Conservation (phyloP, 176 grass and related monocot species). For the Aegilops umbellulata region DNA sequence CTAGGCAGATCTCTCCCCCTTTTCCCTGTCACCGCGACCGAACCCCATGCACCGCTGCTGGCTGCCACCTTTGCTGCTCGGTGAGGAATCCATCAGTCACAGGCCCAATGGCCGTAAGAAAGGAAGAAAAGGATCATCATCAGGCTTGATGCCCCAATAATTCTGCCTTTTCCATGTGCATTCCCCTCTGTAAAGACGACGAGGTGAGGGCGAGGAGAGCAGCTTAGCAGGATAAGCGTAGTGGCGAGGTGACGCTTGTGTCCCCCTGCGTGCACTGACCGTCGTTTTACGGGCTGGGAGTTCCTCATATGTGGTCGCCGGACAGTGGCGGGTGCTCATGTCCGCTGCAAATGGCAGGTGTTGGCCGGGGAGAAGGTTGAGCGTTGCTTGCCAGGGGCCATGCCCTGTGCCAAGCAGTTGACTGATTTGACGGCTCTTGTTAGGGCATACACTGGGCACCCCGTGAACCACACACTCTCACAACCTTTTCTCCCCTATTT, state of each 20-base stretch:
- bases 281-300: conserved; percentile 8
- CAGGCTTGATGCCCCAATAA: conserved; percentile 45
- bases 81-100: conserved; percentile 86
- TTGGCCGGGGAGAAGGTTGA: conserved; percentile 25
- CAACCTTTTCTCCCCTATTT: neutral
- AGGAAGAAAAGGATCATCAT: conserved; percentile 22
- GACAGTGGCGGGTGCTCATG: conserved; percentile 24
- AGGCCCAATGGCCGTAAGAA: neutral
- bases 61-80: conserved; percentile 48
- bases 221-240: conserved; percentile 32
- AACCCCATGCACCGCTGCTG: conserved; percentile 39
- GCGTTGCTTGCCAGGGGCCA: neutral
- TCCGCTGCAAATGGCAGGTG: conserved; percentile 30
- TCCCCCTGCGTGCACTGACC: conserved; percentile 6
- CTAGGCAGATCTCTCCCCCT: neutral
- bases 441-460: neutral
- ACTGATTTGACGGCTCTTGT: conserved; percentile 39
- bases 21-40: conserved; percentile 17
- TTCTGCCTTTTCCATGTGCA: conserved; percentile 62
- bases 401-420: neutral
- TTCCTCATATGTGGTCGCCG: neutral
- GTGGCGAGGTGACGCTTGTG: conserved; percentile 68
- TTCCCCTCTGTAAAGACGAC: conserved; percentile 78
- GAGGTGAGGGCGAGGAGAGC: neutral
- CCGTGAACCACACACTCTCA: conserved; percentile 7